A percentile compares a stretch with the other conserved stretches of the same genome.
Evolutionary conservation across 2,329 filamentous ascomycete species (phyloP).

Genomic region (Trichocomaceae sp.): DNA sequence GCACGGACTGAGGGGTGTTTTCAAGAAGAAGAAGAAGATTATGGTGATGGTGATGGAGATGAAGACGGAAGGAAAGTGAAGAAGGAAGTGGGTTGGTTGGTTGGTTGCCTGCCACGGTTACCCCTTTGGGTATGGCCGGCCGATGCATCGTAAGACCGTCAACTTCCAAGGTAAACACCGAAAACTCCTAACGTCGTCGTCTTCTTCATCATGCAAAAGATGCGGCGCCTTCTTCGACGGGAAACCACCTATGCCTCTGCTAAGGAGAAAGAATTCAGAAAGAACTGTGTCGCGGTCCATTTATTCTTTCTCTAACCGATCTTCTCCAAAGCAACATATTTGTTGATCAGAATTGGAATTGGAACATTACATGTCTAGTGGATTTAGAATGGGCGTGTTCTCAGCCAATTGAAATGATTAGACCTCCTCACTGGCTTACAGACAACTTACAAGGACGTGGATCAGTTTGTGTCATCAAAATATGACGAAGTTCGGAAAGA

Average conservation of each 20-base stretch:
- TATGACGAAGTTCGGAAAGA: neutral
- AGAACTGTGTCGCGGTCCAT: no score
- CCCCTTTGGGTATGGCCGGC: neutral
- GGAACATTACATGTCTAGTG: neutral
- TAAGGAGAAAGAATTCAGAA: neutral
- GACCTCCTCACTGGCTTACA: neutral
- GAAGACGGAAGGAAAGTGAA: neutral
- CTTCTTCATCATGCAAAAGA: conserved; percentile 5
- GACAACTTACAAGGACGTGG: neutral
- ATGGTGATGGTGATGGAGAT: neutral
- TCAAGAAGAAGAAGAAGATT: neutral
- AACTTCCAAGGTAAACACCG: neutral
- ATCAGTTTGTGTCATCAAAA: neutral
- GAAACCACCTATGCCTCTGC: neutral
- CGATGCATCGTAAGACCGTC: neutral
- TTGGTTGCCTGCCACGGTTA: neutral
- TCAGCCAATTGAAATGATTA: neutral
- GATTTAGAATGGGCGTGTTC: neutral
- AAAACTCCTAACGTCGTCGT: neutral
- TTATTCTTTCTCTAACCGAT: no score
- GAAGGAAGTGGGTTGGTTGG: neutral
- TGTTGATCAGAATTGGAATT: no score
- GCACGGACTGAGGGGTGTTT: neutral
- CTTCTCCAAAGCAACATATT: no score
- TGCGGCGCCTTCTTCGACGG: neutral